phyloP scores from a whole-genome alignment of 2,329 filamentous ascomycete genomes.

The Colletotrichum sojae region DNA sequence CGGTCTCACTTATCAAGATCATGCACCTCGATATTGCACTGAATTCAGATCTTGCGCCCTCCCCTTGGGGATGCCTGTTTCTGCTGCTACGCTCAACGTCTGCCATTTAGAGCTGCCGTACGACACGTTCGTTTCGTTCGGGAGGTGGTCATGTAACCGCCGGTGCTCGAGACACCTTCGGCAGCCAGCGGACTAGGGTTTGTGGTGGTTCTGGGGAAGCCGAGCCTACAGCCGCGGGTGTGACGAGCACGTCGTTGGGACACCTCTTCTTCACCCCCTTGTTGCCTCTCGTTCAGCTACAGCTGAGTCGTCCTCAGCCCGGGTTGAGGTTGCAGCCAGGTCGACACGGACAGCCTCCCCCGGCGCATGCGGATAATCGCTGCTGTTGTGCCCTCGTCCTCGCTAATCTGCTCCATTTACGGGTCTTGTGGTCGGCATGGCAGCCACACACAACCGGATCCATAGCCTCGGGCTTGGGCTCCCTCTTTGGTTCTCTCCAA shows the following conservation, averaged over 20 bases:
- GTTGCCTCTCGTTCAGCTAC: slow-evolving; percentile 5
- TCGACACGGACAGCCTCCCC: slow-evolving; percentile 10
- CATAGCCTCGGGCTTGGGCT: slow-evolving; percentile 17
- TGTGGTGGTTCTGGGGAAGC: background rate
- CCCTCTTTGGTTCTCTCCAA: background rate
- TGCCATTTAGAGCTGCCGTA: slow-evolving; percentile 21
- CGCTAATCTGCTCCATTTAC: slow-evolving; percentile 42
- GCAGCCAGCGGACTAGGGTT: background rate
- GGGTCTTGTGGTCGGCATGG: slow-evolving; percentile 21
- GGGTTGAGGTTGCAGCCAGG: slow-evolving; percentile 8
- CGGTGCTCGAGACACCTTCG: slow-evolving; percentile 9
- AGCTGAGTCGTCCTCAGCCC: slow-evolving; percentile 13
- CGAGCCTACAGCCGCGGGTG: slow-evolving; percentile 21
- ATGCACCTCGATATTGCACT: slow-evolving; percentile 31
- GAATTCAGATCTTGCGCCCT: slow-evolving; percentile 33
- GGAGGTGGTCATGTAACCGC: slow-evolving; percentile 11
- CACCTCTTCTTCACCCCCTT: background rate
- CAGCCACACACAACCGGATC: slow-evolving; percentile 33
- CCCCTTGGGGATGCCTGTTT: background rate
- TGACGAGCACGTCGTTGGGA: background rate
- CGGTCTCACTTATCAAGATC: slow-evolving; percentile 36
- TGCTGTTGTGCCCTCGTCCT: slow-evolving; percentile 22
- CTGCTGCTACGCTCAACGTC: slow-evolving; percentile 8
- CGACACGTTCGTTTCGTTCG: slow-evolving; percentile 6
- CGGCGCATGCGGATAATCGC: slow-evolving; percentile 28